phyloP scores from a whole-genome alignment of 2,329 filamentous ascomycete genomes.

The Penicillium corylophilum region DNA sequence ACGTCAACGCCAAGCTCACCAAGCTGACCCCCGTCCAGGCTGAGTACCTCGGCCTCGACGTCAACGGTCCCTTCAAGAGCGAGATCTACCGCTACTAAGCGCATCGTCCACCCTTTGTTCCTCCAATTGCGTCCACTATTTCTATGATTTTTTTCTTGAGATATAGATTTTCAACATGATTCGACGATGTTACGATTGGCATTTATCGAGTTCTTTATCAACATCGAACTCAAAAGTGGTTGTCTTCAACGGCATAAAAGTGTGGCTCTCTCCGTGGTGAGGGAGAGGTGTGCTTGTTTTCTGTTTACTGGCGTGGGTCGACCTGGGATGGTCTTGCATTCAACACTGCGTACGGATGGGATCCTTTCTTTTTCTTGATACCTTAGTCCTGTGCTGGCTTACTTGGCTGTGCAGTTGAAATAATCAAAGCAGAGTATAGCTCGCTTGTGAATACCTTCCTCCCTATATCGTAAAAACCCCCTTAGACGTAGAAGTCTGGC shows the following conservation, averaged over 20 bases:
- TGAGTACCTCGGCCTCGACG: slow-evolving; percentile 85
- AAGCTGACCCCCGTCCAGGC: slow-evolving; percentile 82
- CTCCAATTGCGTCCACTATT: slow-evolving; percentile 33
- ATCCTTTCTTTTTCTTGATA: slow-evolving; percentile 27
- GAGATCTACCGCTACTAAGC: slow-evolving; percentile 72
- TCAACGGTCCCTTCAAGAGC: slow-evolving; percentile 92
- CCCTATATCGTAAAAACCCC: not conserved
- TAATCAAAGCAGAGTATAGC: not conserved
- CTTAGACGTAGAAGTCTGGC: not conserved
- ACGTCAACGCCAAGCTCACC: slow-evolving; percentile 93
- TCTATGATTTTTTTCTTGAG: slow-evolving; percentile 28
- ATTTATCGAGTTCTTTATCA: slow-evolving; percentile 46
- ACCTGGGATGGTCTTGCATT: slow-evolving; percentile 40
- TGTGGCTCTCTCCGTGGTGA: slow-evolving; percentile 32
- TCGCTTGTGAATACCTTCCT: not conserved
- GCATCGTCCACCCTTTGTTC: slow-evolving; percentile 23
- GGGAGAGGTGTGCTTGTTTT: slow-evolving; percentile 30
- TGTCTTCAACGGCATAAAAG: slow-evolving; percentile 63
- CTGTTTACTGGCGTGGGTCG: slow-evolving; percentile 30
- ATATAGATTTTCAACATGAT: slow-evolving; percentile 55
- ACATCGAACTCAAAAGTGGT: slow-evolving; percentile 51
- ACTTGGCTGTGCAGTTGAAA: not conserved
- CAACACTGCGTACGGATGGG: slow-evolving; percentile 34
- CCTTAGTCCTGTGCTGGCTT: slow-evolving; percentile 15
- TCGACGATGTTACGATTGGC: slow-evolving; percentile 60